Percentiles rank a stretch among this genome's conserved stretches.
phyloP scores from a whole-genome alignment of 345 rosid genomes.

The Salix arbutifolia region DNA sequence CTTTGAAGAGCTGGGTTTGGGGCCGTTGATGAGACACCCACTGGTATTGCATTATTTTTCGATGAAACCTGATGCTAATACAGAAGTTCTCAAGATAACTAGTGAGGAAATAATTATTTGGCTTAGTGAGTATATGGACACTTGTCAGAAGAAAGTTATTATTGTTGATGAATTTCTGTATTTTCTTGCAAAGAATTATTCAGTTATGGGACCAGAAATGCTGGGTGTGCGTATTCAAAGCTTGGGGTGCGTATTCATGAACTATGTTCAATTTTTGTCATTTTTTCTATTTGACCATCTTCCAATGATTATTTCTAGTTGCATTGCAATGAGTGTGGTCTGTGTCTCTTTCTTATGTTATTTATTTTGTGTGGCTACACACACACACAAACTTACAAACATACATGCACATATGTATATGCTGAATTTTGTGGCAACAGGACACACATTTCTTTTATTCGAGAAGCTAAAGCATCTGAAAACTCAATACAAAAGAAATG shows the following conservation, averaged over 20 bases:
- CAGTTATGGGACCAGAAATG: slow-evolving; percentile 49
- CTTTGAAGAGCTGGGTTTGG: slow-evolving; percentile 67
- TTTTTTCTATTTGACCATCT: not conserved
- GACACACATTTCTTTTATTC: slow-evolving; percentile 60
- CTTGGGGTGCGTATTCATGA: slow-evolving; percentile 55
- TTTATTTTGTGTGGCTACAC: too few relatives aligned
- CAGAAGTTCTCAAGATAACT: slow-evolving; percentile 53
- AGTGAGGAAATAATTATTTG: slow-evolving; percentile 49
- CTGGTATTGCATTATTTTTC: slow-evolving; percentile 66
- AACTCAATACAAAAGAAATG: slow-evolving; percentile 38
- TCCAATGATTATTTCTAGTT: too few relatives aligned
- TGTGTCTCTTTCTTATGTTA: too few relatives aligned
- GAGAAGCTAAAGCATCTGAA: slow-evolving; percentile 56
- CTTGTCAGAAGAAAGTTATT: slow-evolving; percentile 32
- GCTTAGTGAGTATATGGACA: slow-evolving; percentile 46
- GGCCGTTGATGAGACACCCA: slow-evolving; percentile 66
- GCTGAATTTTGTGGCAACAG: slow-evolving; percentile 32
- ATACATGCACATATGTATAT: not conserved
- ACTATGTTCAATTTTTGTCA: not conserved
- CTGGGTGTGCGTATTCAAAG: slow-evolving; percentile 75
- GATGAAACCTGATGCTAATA: slow-evolving; percentile 28
- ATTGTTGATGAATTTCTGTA: slow-evolving; percentile 55
- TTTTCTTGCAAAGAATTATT: slow-evolving; percentile 55
- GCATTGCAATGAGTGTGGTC: too few relatives aligned
- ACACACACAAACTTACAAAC: not conserved